A percentile compares a stretch with the other conserved stretches of the same genome.
These are phyloP conservation scores for Agrostemma githago DNA, from an alignment of 148 eudicot species.

Conservation along the genomic window DNA sequence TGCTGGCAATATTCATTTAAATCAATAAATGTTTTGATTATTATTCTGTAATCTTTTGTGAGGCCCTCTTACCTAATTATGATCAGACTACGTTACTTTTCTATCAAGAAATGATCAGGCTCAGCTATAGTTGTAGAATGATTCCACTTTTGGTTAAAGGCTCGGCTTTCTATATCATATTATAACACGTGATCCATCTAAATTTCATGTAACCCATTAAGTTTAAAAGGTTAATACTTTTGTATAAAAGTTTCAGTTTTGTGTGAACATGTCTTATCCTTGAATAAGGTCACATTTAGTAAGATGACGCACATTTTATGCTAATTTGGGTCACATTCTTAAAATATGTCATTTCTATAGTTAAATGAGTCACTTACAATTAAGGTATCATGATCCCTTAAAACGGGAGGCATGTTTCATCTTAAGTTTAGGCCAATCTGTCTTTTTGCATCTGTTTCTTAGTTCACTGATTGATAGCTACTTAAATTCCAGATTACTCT, in stretches of 20 bases:
- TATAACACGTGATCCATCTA: neutral
- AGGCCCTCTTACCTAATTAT: neutral
- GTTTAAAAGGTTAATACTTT: neutral
- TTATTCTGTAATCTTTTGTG: neutral
- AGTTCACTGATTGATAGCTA: slow-evolving; percentile 14
- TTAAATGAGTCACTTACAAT: neutral
- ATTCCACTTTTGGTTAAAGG: neutral
- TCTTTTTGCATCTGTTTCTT: neutral
- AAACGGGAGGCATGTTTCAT: neutral
- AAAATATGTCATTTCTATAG: neutral
- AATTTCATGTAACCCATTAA: neutral
- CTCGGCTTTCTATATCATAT: neutral
- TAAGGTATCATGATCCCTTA: neutral
- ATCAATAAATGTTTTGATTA: neutral
- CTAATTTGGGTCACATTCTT: neutral
- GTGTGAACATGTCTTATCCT: neutral
- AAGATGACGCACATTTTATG: neutral
- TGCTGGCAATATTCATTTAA: slow-evolving; percentile 11
- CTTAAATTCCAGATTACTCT: slow-evolving; percentile 2
- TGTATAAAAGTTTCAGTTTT: neutral
- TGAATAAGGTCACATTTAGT: neutral
- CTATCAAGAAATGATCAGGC: too few species aligned
- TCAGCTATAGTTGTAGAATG: neutral
- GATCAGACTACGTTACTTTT: neutral
- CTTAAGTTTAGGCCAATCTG: neutral